Evolutionary conservation across 1,284 basidiomycete genomes (phyloP).

Genomic region (Ganoderma resinaceum): DNA sequence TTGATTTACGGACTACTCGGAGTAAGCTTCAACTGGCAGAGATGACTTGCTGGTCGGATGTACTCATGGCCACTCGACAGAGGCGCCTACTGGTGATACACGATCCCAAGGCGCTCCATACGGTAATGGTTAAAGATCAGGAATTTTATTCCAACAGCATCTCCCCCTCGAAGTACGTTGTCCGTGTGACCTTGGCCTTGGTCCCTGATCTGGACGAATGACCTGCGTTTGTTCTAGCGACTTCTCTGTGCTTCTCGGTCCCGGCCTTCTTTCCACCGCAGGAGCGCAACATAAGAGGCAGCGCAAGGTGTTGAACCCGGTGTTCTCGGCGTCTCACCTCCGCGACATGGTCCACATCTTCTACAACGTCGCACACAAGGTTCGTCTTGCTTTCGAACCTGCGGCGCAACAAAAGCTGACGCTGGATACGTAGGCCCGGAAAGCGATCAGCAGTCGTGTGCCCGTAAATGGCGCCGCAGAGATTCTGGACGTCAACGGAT

Average conservation of each 20-base stretch:
- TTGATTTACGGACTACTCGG: slow-evolving; percentile 31
- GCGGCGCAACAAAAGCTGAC: not conserved
- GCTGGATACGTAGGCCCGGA: not conserved
- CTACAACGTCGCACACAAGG: slow-evolving; percentile 11
- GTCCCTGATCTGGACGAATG: not conserved
- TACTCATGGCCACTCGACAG: not conserved
- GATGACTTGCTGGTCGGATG: not conserved
- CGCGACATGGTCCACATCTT: slow-evolving; percentile 13
- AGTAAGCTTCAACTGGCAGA: not conserved
- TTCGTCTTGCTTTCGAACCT: not conserved
- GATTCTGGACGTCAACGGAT: slow-evolving; percentile 13
- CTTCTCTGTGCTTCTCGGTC: slow-evolving; percentile 8
- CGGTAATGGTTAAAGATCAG: slow-evolving; percentile 18
- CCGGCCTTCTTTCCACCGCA: not conserved
- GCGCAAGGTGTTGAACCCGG: slow-evolving; percentile 1
- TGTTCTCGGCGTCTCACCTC: slow-evolving; percentile 3
- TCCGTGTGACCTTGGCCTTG: not conserved
- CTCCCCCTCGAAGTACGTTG: slow-evolving; percentile 5
- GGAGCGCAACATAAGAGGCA: slow-evolving; percentile 10
- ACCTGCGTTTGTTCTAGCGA: not conserved
- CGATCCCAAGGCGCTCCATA: slow-evolving; percentile 16
- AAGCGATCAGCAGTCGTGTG: slow-evolving; percentile 8
- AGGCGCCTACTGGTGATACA: slow-evolving; percentile 2
- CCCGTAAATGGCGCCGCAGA: not conserved
- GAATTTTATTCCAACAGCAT: slow-evolving; percentile 1